Evolutionary conservation across 495 filamentous ascomycete species (phyloP).

Genomic region (Staphylotrichum tortipilum): DNA sequence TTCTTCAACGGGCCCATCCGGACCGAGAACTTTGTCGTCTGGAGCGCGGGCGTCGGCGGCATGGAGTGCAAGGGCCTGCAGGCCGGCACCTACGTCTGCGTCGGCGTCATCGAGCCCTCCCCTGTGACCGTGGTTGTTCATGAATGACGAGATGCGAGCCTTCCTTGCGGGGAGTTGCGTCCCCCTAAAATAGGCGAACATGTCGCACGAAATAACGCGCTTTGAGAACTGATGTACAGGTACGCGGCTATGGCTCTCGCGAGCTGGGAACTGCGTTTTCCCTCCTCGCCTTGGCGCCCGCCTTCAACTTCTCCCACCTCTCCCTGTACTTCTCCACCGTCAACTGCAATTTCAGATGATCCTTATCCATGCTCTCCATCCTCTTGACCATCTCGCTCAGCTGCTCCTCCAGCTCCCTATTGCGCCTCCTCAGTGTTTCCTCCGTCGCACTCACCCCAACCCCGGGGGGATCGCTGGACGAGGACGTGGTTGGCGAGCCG

Average conservation of each 20-base stretch:
- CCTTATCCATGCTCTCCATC: constrained; percentile 48
- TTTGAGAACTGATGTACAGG: no score
- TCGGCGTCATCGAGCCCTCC: constrained; percentile 11
- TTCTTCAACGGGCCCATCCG: not conserved
- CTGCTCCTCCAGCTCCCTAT: constrained; percentile 53
- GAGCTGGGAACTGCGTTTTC: no score
- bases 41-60: not conserved
- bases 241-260: no score
- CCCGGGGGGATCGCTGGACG: constrained; percentile 24
- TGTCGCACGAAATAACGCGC: no score
- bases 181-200: no score
- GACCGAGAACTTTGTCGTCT: not conserved
- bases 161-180: no score
- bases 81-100: not conserved
- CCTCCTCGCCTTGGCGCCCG: constrained; percentile 61
- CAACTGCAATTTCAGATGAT: constrained; percentile 60
- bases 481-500: constrained; percentile 30
- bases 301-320: constrained; percentile 78
- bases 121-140: no score
- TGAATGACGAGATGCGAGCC: no score
- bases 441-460: constrained; percentile 22
- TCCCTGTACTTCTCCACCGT: constrained; percentile 63
- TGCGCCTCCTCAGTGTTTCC: constrained; percentile 30
- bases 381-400: constrained; percentile 42
- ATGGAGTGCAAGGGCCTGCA: not conserved